These are phyloP conservation scores for Chenopodium suecicum DNA, from an alignment of 148 eudicot genomes.

Conservation along the genomic window DNA sequence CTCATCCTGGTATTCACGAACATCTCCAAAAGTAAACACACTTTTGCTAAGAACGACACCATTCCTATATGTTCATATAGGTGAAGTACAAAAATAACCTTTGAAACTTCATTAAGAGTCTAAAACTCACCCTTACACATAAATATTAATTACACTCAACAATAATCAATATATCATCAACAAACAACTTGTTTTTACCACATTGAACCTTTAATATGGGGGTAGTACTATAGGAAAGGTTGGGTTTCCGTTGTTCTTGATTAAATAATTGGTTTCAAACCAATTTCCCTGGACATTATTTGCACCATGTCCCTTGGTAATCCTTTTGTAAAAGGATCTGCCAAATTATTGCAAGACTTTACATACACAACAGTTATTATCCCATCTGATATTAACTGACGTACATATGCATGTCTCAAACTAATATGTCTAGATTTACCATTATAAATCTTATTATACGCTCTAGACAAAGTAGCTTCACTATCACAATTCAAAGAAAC, in stretches of 20 bases:
- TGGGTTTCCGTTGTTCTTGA: neutral
- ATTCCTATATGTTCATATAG: neutral
- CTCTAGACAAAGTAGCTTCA: conserved; percentile 15
- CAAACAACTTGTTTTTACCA: conserved; percentile 17
- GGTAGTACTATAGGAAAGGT: neutral
- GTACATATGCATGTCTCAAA: conserved; percentile 19
- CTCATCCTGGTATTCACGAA: conserved; percentile 8
- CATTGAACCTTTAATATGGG: conserved; percentile 10
- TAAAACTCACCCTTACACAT: neutral
- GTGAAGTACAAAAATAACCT: neutral
- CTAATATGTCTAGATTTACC: conserved; percentile 25
- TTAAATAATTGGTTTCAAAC: neutral
- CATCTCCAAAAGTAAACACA: conserved; percentile 7
- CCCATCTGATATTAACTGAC: conserved; percentile 16
- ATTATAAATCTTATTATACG: conserved; percentile 9
- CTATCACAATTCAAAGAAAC: conserved; percentile 23
- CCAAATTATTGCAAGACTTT: conserved; percentile 17
- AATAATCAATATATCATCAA: neutral
- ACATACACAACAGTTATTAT: conserved; percentile 21
- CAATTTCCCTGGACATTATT: conserved; percentile 16
- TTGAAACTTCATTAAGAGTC: neutral
- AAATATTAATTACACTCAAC: neutral
- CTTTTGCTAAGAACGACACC: conserved; percentile 11
- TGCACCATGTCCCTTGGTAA: conserved; percentile 4
- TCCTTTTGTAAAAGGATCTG: conserved; percentile 24